A percentile compares a stretch with the other conserved stretches of the same genome.
These are phyloP conservation scores for Verbascum thapsus DNA, from an alignment of 257 asterid species.

Conservation along the genomic window DNA sequence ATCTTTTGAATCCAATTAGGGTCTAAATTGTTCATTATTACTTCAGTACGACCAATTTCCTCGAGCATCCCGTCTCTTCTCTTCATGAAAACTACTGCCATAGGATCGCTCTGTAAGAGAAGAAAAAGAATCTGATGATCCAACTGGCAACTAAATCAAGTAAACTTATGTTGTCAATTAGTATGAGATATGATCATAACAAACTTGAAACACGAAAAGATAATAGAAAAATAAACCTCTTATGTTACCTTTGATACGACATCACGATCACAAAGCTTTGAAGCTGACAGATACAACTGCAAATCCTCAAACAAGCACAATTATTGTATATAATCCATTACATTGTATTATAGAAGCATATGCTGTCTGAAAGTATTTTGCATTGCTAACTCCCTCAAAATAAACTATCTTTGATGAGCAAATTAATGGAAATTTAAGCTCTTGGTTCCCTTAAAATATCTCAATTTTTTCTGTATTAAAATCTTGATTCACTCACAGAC, in stretches of 20 bases:
- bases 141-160: neutral
- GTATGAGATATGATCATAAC: neutral
- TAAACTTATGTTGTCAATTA: neutral
- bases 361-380: neutral
- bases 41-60: conserved; percentile 91
- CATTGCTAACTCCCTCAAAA: no score
- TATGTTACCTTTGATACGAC: conserved; percentile 67
- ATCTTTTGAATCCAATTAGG: conserved; percentile 82
- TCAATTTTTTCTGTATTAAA: no score
- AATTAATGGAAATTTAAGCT: neutral
- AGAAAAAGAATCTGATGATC: conserved; percentile 24
- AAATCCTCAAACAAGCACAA: conserved; percentile 28
- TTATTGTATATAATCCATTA: neutral
- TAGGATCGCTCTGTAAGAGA: conserved; percentile 82
- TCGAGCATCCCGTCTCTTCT: conserved; percentile 72
- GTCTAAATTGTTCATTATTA: conserved; percentile 67
- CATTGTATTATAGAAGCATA: neutral
- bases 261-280: conserved; percentile 67
- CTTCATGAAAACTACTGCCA: conserved; percentile 73
- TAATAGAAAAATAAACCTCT: conserved; percentile 3
- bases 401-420: neutral
- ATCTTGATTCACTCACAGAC: no score
- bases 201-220: conserved; percentile 23
- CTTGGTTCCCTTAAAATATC: neutral
- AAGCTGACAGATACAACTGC: conserved; percentile 87